Evolutionary conservation across 2,329 filamentous ascomycete genomes (phyloP), one percentile per base, ranked within the genome.

Genomic region (Massarina eburnea): DNA sequence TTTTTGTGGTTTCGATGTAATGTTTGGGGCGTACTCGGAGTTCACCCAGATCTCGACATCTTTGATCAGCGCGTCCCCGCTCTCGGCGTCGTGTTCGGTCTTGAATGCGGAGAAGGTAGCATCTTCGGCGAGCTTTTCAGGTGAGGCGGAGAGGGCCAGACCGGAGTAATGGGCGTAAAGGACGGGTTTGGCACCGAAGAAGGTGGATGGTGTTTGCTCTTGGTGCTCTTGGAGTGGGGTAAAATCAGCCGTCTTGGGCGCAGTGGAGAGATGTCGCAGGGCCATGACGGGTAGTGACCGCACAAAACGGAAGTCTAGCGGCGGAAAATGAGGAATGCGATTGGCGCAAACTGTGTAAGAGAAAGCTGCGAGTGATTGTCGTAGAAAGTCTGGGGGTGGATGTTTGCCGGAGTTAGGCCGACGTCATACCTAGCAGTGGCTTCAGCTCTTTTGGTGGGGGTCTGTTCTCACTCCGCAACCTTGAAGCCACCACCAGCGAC

Each of bases 171-270:
- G 81, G 55, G 80, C 81, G 70, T 91, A 82, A 3, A 91, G 78
- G 34, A 91, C 79, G 1, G 88, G 83, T 61, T 86, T 88, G 21
- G 81, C 82, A 57, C 79, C 81, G 58, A 84, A 85, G 71, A 91
- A 92, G 33, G 81, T 85, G 46, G 77, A 76, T 1, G 88, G 88
- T 1, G 88, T 92, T 61, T 84, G 82, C 41, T 83, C 76, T 66
- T 89, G 81, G 64, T 90, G 87, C 49, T 89, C 83, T 46, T 78
- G 74, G 36, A 91, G 77, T 4, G 80, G 74, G 26, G 79, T 83
- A 70, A 83, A 91, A 62, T 84, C 80, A 27, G 75, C 74, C 12
- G 76, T 61, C 14, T 76, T 72, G 4, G 85, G 86, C 21, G 82
- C 73, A 2, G 72, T 72, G 39, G 76, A 76, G 36, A 88, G 80